Base-by-base conservation (phyloP, 208 protist species). In the Eutreptiella sp. region DNA sequence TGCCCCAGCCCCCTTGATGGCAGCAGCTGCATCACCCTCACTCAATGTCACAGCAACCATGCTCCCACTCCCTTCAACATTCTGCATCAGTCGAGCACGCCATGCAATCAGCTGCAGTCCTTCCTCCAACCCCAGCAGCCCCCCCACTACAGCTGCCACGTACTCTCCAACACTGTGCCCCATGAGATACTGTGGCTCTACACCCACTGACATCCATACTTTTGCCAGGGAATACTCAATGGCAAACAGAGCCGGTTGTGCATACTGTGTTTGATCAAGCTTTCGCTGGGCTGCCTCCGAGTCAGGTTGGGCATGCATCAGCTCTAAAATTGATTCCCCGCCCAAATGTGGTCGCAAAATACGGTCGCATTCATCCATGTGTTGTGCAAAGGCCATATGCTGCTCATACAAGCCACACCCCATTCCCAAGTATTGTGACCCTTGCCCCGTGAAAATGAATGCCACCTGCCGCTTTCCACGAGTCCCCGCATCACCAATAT, bases 91-190 rank as follows among this genome's bases (percentile, higher is more conserved):
- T n/a, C n/a, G n/a, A n/a, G n/a, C n/a, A n/a, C 65, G 21, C 2
- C 24, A 33, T 29, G 52, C 46, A 7, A 72, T 38, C 7, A 78
- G 53, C 0, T 16, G 9, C 9, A 76, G 45, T 3, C 54, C 73
- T 3, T 78, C 54, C 16, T 75, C 41, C 21, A 78, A 36, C 19
- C 68, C 63, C 23, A 72, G 29, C 29, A 72, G 26, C 9, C 72
- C 72, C 11, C 59, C 42, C 38, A 64, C 9, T 24, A 53, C 38
- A 3, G 66, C 53, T 4, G 67, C 72, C 16, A 36, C 54, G 38
- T 78, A 72, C 52, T 78, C 73, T 28, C 73, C 73, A 1, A 78
- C 27, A 36, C 46, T 68, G 53, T 78, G 73, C 2, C 73, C 73
- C 27, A 78, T 63, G 4, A 78, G 16, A 1, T n/a, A 39, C 19